Base-by-base conservation (phyloP, 2,329 filamentous ascomycete species). In the Colletotrichum sp. region DNA sequence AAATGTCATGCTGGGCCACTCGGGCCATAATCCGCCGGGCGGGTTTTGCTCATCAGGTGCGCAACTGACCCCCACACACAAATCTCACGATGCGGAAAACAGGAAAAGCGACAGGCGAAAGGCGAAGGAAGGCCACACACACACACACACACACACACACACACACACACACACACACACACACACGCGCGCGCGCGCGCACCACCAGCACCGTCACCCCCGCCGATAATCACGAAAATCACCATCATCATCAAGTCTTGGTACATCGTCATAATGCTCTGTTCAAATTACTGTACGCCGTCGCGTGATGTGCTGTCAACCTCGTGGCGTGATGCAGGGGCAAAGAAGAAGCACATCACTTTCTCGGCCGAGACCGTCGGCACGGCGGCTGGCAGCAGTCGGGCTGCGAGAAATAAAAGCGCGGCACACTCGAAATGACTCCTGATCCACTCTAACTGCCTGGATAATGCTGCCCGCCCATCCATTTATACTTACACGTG, bases 391-490 rank as follows among this genome's bases (percentile, higher is more conserved):
- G n/a, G 28, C 26, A 18, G 32, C 21, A 21, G 18, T 30, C 32
- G 55, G 39, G 55, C 13, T 28, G 34, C 30, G 26, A 26, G 13
- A 28, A 39, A 28, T 21, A 52, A 70, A 63, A 49, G 18, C 18
- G 60, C 24, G 30, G 21, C 44, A n/a, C 24, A 63, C 68, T 70
- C 68, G 26, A 49, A 36, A 66, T 30, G 49, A 69, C 65, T 49
- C 64, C 74, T 44, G 74, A 36, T 74, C 70, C 70, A 76, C 70
- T 73, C 59, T 73, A 74, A 74, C 70, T 74, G 74, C 74, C 74
- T 66, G 70, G 49, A 67, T 74, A 73, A 76, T 76, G 65, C 71
- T 72, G 21, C 36, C 59, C 44, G 18, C 49, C 59, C 44, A 32
- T 71, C 70, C 64, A 55, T 66, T 74, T 76, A 76, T 74, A 76